A percentile compares a stretch with the other conserved stretches of the same genome.
Conservation (phyloP, 2,329 filamentous ascomycete species). For the Aureobasidium sp. region DNA sequence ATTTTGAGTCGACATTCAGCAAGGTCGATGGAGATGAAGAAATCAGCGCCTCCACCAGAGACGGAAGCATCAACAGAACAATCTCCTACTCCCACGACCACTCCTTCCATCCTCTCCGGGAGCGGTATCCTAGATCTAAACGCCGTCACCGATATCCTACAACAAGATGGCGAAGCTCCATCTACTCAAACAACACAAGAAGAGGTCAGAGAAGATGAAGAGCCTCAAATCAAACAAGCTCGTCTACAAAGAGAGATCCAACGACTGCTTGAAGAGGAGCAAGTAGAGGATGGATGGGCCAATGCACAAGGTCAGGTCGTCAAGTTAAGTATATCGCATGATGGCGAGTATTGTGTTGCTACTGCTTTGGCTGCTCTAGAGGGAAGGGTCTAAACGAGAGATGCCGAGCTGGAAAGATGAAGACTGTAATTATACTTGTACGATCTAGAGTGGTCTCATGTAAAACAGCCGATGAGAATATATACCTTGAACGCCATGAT, state of each 20-base stretch:
- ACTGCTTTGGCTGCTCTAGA: constrained; percentile 42
- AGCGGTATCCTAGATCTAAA: not conserved
- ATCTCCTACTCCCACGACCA: not conserved
- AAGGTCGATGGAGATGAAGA: too few relatives aligned
- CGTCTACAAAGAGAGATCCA: not conserved
- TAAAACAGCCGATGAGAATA: too few relatives aligned
- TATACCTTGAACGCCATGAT: too few relatives aligned
- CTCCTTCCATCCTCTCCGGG: not conserved
- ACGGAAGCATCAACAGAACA: too few relatives aligned
- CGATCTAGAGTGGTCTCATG: too few relatives aligned
- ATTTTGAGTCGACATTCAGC: not conserved
- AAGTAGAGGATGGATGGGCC: not conserved
- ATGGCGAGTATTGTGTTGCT: constrained; percentile 61
- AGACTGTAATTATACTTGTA: too few relatives aligned
- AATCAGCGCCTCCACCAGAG: too few relatives aligned
- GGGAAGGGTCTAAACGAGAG: too few relatives aligned
- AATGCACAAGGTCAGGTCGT: constrained; percentile 43
- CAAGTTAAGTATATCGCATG: constrained; percentile 76
- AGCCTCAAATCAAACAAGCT: not conserved
- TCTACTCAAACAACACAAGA: too few relatives aligned
- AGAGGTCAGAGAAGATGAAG: not conserved
- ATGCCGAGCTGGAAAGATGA: too few relatives aligned
- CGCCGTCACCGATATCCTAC: not conserved
- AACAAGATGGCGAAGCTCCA: too few relatives aligned
- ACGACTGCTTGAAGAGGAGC: not conserved